Evolutionary conservation across 441 rosid species (phyloP).

Genomic region (Codiaeum variegatum): DNA sequence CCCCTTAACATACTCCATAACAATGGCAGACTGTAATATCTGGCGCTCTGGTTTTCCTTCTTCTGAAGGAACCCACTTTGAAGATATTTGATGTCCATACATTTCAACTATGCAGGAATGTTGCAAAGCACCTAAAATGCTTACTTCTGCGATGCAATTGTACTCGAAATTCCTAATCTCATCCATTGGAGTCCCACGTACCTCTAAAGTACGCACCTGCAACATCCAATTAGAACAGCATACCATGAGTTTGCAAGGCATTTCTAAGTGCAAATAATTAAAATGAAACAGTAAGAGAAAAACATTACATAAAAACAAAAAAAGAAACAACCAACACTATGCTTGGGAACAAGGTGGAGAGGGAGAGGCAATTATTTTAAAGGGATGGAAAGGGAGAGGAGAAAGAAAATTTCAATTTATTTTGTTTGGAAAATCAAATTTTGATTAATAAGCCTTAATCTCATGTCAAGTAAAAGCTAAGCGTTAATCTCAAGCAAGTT

Average conservation of each 20-base stretch:
- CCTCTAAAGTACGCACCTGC: conserved; percentile 73
- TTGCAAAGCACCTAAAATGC: conserved; percentile 65
- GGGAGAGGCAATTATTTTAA: too few relatives aligned
- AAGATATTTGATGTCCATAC: conserved; percentile 83
- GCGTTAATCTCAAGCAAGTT: too few relatives aligned
- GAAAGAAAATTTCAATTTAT: too few relatives aligned
- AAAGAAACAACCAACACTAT: neutral
- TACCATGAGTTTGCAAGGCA: neutral
- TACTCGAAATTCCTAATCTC: conserved; percentile 74
- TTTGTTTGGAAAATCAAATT: too few relatives aligned
- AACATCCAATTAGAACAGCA: conserved; percentile 19
- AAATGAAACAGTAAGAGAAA: neutral
- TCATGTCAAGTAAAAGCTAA: too few relatives aligned
- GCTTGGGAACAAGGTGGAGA: too few relatives aligned
- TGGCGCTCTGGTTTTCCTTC: conserved; percentile 56
- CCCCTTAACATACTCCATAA: conserved; percentile 77
- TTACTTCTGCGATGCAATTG: conserved; percentile 81
- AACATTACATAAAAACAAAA: neutral
- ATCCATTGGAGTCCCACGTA: conserved; percentile 45
- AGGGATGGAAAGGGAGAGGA: too few relatives aligned
- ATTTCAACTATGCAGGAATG: conserved; percentile 84
- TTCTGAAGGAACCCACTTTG: conserved; percentile 59
- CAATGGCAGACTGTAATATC: conserved; percentile 58
- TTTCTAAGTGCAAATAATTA: neutral
- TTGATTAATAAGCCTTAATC: too few relatives aligned